Conservation (phyloP, 441 rosid genomes). For the Arabidopsis lyrata region DNA sequence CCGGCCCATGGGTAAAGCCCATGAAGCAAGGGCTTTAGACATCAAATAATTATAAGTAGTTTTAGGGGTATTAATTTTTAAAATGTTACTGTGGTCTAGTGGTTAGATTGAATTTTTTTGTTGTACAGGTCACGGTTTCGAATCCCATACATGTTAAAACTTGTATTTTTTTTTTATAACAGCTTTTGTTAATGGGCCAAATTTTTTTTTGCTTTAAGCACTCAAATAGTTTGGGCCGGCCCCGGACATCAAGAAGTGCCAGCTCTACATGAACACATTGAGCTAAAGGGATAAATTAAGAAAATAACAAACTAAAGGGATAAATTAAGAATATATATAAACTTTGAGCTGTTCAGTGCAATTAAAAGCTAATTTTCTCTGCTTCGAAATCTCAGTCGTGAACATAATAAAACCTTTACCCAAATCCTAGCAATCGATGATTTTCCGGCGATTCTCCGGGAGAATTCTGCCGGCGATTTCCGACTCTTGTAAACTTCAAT, state of each 20-base stretch:
- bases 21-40: too few relatives aligned
- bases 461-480: conserved; percentile 2
- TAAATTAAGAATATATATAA: not conserved
- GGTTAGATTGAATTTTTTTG: too few relatives aligned
- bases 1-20: too few relatives aligned
- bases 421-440: conserved; percentile 16
- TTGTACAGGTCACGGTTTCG: too few relatives aligned
- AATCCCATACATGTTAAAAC: too few relatives aligned
- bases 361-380: not conserved
- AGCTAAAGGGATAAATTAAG: not conserved
- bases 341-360: conserved; percentile 9
- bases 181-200: too few relatives aligned
- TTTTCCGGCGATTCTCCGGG: conserved; percentile 26
- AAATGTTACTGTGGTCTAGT: too few relatives aligned
- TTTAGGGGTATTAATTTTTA: too few relatives aligned
- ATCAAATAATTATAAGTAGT: too few relatives aligned
- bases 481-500: not conserved
- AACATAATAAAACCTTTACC: not conserved
- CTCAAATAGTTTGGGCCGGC: too few relatives aligned
- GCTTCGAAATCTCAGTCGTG: conserved; percentile 11
- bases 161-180: too few relatives aligned
- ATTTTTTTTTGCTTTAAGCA: too few relatives aligned
- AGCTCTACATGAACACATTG: not conserved
- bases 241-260: conserved; percentile 1
- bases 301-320: not conserved